A percentile compares a stretch with the other conserved stretches of the same genome.
These are phyloP conservation scores for Ceratobasidium sp. DNA, from an alignment of 1,284 basidiomycete genomes.

Conservation along the genomic window DNA sequence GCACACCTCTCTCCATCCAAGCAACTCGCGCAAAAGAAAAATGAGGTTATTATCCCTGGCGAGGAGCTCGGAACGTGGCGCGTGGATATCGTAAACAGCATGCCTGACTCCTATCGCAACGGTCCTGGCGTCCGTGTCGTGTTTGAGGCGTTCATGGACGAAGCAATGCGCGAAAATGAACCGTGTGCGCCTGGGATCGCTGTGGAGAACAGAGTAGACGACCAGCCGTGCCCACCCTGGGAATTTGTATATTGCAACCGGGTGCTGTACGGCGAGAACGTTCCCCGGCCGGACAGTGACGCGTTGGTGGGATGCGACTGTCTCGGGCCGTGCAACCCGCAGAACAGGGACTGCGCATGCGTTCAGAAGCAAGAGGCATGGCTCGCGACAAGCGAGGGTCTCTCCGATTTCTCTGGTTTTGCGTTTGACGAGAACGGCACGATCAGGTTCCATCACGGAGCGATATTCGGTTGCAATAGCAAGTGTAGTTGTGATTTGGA, in stretches of 20 bases:
- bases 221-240: conserved; percentile 73
- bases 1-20: conserved; percentile 32
- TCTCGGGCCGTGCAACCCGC: conserved; percentile 75
- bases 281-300: conserved; percentile 71
- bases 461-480: conserved; percentile 89
- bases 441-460: conserved; percentile 64
- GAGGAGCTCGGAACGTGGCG: conserved; percentile 38
- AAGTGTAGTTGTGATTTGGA: conserved; percentile 82
- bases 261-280: conserved; percentile 74
- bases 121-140: conserved; percentile 13
- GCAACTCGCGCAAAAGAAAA: conserved; percentile 37
- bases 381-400: conserved; percentile 45
- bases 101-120: conserved; percentile 37
- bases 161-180: conserved; percentile 61
- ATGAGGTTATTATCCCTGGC: conserved; percentile 24
- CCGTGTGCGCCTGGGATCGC: conserved; percentile 71
- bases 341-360: conserved; percentile 74
- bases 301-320: conserved; percentile 76
- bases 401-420: conserved; percentile 60
- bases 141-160: conserved; percentile 38
- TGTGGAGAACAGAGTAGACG: conserved; percentile 72
- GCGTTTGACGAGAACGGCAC: conserved; percentile 70
- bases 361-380: conserved; percentile 66
- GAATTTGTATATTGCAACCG: conserved; percentile 82
- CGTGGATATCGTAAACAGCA: conserved; percentile 36